These are phyloP conservation scores for Solanum pinnatisectum DNA, from an alignment of 257 asterid species.

Conservation along the genomic window DNA sequence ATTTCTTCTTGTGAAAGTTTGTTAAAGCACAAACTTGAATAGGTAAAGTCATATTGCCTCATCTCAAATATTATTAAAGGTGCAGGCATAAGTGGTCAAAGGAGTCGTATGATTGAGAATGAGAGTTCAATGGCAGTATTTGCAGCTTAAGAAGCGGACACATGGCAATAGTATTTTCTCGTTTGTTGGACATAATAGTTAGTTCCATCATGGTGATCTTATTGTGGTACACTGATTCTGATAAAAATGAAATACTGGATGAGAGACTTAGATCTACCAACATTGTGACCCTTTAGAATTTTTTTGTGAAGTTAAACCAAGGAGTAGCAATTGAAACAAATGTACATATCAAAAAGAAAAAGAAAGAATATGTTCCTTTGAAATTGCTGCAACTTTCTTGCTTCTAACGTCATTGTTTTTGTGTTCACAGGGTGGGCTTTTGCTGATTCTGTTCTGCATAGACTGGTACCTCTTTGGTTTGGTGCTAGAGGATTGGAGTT, in stretches of 20 bases:
- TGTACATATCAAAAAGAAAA: background rate
- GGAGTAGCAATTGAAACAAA: background rate
- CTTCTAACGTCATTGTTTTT: slow-evolving; percentile 4
- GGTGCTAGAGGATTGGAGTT: slow-evolving; percentile 98
- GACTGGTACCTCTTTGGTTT: slow-evolving; percentile 96
- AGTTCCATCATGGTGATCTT: background rate
- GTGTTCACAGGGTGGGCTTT: slow-evolving; percentile 88
- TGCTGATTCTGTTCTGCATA: slow-evolving; percentile 95
- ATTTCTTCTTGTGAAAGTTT: background rate
- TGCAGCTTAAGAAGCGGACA: background rate
- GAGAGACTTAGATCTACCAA: background rate
- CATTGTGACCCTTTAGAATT: background rate
- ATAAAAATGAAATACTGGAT: background rate
- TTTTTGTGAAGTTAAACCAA: background rate
- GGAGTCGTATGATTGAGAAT: background rate
- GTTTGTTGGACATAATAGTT: background rate
- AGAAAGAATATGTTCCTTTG: background rate
- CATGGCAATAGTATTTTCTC: background rate
- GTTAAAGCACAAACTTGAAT: background rate
- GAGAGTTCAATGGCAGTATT: background rate
- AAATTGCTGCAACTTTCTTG: background rate
- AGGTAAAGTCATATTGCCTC: background rate
- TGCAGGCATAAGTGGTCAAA: background rate
- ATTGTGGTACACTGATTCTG: background rate
- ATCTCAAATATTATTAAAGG: background rate